Evolutionary conservation across 805 yeast species (phyloP).

Genomic region (Ogataea methanolica): DNA sequence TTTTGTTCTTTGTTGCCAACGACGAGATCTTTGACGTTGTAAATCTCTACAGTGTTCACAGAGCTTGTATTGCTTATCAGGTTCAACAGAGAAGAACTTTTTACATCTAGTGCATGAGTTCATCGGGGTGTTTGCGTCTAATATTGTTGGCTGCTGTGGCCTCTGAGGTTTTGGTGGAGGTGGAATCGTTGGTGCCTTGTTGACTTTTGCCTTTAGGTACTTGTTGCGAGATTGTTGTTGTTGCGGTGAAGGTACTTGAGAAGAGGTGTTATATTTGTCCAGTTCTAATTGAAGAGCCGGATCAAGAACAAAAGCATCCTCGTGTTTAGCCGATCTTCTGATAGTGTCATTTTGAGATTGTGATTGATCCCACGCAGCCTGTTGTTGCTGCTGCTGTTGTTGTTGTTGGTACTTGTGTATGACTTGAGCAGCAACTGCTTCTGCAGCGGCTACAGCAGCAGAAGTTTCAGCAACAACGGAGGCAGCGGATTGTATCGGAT

Average conservation of each 20-base stretch:
- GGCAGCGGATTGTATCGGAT: constrained; percentile 15
- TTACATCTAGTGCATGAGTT: constrained; percentile 52
- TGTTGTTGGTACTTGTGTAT: constrained; percentile 13
- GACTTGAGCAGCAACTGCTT: constrained; percentile 15
- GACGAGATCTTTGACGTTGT: constrained; percentile 56
- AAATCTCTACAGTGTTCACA: constrained; percentile 63
- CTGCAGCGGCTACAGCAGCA: constrained; percentile 14
- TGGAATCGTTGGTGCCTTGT: too few relatives aligned
- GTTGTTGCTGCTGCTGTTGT: background rate
- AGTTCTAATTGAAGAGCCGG: constrained; percentile 23
- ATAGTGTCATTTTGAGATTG: background rate
- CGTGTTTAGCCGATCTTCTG: background rate
- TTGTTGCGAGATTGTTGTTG: background rate
- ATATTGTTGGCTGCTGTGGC: too few relatives aligned
- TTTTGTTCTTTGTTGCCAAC: constrained; percentile 63
- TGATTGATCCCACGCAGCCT: background rate
- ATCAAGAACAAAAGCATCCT: constrained; percentile 20
- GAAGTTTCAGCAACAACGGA: constrained; percentile 14
- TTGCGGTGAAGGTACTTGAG: constrained; percentile 2
- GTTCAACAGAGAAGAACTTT: constrained; percentile 47
- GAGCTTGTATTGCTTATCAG: constrained; percentile 45
- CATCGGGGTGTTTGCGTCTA: background rate
- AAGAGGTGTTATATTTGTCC: constrained; percentile 5
- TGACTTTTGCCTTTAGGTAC: background rate
- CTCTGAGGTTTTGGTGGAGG: background rate